phyloP scores from a whole-genome alignment of 306 rosid species.

The Vicia villosa region DNA sequence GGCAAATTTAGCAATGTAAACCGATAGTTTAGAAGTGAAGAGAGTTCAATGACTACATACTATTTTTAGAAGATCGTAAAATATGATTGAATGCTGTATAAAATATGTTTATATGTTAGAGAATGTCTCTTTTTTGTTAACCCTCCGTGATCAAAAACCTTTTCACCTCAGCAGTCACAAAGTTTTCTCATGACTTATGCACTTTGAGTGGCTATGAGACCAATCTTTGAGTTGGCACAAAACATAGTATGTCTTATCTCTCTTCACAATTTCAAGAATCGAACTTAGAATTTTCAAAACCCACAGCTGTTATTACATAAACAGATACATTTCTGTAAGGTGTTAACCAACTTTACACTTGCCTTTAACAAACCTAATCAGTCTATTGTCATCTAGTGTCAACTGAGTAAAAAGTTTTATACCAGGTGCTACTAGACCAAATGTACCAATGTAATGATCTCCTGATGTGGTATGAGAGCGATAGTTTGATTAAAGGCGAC shows the following conservation, averaged over 20 bases:
- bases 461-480: not conserved
- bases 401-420: not conserved
- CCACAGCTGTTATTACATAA: not conserved
- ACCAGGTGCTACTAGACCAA: too few species aligned
- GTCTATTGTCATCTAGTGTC: not conserved
- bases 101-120: not conserved
- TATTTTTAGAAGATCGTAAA: not conserved
- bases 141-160: too few species aligned
- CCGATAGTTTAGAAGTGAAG: conserved; percentile 36
- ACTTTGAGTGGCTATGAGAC: too few species aligned
- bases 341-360: conserved; percentile 6
- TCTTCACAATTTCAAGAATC: too few species aligned
- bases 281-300: too few species aligned
- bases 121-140: not conserved
- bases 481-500: not conserved
- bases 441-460: not conserved
- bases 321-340: not conserved
- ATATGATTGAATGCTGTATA: not conserved
- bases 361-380: not conserved
- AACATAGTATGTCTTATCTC: too few species aligned
- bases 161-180: too few species aligned
- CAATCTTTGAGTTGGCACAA: too few species aligned
- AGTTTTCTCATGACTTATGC: too few species aligned
- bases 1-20: conserved; percentile 44
- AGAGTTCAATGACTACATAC: not conserved